Evolutionary conservation across 2,329 filamentous ascomycete species (phyloP).

Genomic region (Chaetomium globosum): DNA sequence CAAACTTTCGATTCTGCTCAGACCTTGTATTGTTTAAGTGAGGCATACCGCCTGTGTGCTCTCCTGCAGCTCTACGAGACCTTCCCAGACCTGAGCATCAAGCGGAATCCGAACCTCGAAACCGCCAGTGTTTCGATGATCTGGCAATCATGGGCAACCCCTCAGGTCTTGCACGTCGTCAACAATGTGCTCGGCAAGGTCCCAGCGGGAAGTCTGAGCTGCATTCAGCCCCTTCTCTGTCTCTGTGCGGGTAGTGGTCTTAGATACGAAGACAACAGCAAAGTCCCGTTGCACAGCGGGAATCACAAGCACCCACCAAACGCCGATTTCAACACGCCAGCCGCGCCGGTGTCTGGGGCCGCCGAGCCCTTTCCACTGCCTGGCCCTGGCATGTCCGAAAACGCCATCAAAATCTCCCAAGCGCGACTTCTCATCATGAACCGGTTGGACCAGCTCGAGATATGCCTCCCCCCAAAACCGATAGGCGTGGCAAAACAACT

Average conservation of each 20-base stretch:
- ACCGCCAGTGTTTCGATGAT: constrained; percentile 29
- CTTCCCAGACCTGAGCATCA: constrained; percentile 36
- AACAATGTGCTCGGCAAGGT: constrained; percentile 34
- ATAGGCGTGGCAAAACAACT: constrained; percentile 48
- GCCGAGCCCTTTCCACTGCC: background rate
- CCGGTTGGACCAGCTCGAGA: constrained; percentile 45
- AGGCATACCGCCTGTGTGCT: constrained; percentile 38
- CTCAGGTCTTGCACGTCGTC: constrained; percentile 37
- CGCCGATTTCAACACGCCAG: constrained; percentile 11
- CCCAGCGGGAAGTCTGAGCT: constrained; percentile 33
- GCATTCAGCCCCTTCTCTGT: constrained; percentile 39
- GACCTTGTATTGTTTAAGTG: constrained; percentile 32
- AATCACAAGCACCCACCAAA: constrained; percentile 28
- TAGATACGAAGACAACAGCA: constrained; percentile 35
- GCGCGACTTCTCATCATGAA: constrained; percentile 47
- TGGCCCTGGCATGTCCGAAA: constrained; percentile 24
- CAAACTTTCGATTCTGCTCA: constrained; percentile 11
- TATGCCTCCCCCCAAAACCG: constrained; percentile 47
- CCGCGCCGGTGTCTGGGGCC: background rate
- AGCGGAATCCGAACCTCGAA: constrained; percentile 31
- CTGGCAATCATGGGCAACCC: constrained; percentile 35
- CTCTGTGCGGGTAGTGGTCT: constrained; percentile 38
- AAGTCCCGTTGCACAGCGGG: constrained; percentile 28
- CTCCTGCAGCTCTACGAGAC: constrained; percentile 39
- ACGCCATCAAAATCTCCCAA: constrained; percentile 43